Percentiles rank a stretch among this genome's conserved stretches.
phyloP scores from a whole-genome alignment of 257 asterid species.

The Mentha longifolia region DNA sequence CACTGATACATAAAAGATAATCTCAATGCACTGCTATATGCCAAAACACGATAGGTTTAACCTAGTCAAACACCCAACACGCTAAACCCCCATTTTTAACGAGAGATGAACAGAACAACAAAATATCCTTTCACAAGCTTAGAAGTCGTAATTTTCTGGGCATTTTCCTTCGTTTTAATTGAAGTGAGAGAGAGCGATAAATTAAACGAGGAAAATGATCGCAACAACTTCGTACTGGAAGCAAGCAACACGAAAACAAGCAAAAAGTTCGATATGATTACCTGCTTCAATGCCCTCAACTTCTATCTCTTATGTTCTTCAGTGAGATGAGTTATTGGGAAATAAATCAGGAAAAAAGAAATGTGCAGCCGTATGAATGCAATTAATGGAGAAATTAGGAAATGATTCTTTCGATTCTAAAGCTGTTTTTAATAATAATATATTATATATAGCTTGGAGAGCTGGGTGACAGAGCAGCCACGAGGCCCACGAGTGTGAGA shows the following conservation, averaged over 20 bases:
- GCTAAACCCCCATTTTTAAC: background rate
- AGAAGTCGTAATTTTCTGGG: no score
- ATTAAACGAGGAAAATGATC: background rate
- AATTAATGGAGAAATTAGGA: background rate
- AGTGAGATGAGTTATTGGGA: background rate
- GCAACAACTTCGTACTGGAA: background rate
- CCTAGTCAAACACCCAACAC: conserved; percentile 8
- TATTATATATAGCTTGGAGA: no score
- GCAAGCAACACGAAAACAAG: background rate
- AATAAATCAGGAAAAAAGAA: background rate
- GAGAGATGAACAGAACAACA: no score
- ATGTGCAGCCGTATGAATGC: background rate
- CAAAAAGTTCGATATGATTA: background rate
- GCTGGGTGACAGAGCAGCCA: background rate
- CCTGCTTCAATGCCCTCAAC: background rate
- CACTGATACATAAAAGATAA: conserved; percentile 20
- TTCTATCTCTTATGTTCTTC: background rate
- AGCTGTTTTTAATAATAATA: background rate
- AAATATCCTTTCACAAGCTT: no score
- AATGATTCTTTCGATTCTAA: background rate
- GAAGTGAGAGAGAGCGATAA: no score
- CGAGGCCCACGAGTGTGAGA: background rate
- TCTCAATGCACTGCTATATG: background rate
- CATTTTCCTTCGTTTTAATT: background rate
- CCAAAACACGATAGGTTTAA: background rate